Conservation (phyloP, 2,329 filamentous ascomycete genomes). For the Colletotrichum lupini region DNA sequence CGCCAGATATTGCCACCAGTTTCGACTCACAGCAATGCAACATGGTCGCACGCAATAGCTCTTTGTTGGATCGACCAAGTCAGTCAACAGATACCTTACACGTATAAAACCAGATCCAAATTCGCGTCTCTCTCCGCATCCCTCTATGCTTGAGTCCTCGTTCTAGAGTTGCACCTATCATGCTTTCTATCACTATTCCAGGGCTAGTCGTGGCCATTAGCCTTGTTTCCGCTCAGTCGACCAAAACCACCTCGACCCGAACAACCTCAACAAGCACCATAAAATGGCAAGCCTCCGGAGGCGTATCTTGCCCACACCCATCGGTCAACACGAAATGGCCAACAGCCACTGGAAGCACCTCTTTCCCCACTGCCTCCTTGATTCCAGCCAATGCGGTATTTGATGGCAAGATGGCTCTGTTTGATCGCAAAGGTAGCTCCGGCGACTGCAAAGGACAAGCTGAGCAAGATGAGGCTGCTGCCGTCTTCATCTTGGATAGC, state of each 20-base stretch:
- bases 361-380: constrained; percentile 8
- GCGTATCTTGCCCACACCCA: constrained; percentile 18
- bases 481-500: constrained; percentile 3
- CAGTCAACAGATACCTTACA: too few species aligned
- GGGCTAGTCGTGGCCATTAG: neutral
- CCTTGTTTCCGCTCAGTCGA: neutral
- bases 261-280: constrained; percentile 6
- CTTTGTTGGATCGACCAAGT: neutral
- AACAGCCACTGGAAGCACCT: constrained; percentile 13
- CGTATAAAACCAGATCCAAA: too few species aligned
- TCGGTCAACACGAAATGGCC: constrained; percentile 17
- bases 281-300: constrained; percentile 24
- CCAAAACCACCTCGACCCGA: constrained; percentile 1
- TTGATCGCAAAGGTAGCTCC: neutral
- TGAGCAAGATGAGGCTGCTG: neutral
- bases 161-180: neutral
- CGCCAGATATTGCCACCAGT: neutral
- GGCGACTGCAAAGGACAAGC: constrained; percentile 1
- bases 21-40: neutral
- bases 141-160: neutral
- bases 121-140: too few species aligned
- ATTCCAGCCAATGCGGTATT: constrained; percentile 13
- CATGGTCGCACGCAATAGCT: neutral
- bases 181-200: neutral
- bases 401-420: neutral